These are phyloP conservation scores for Termitomyces sp. DNA, from an alignment of 768 basidiomycete species.

Conservation along the genomic window DNA sequence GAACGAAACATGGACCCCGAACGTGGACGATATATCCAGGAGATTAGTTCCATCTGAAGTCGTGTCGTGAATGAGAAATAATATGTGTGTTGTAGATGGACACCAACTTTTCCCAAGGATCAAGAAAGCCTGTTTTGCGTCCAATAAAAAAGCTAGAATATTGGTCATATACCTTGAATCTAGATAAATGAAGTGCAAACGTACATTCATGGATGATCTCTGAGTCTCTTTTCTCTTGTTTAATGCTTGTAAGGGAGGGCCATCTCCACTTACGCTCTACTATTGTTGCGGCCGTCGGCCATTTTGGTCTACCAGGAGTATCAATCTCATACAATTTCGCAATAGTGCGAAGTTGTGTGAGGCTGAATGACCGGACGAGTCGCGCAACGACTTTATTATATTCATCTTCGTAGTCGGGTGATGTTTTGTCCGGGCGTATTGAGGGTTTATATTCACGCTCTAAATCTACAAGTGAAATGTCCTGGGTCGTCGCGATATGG, in stretches of 20 bases:
- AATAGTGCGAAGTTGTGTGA: conserved; percentile 57
- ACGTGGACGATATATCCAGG: conserved; percentile 54
- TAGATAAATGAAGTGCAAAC: conserved; percentile 21
- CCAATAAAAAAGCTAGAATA: conserved; percentile 52
- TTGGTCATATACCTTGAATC: background rate
- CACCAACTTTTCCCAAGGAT: conserved; percentile 66
- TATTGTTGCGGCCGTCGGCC: conserved; percentile 45
- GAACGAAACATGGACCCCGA: conserved; percentile 63
- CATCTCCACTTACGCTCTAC: conserved; percentile 70
- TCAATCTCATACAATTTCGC: conserved; percentile 46
- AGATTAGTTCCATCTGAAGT: conserved; percentile 64
- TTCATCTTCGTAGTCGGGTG: conserved; percentile 46
- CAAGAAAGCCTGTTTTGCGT: conserved; percentile 61
- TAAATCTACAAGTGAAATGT: conserved; percentile 59
- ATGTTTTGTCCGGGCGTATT: conserved; percentile 29
- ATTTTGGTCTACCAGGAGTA: conserved; percentile 33
- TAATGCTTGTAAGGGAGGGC: conserved; percentile 56
- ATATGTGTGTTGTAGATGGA: background rate
- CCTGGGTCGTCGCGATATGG: conserved; percentile 43
- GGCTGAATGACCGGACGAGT: conserved; percentile 63
- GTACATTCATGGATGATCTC: conserved; percentile 47
- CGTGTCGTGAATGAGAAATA: background rate
- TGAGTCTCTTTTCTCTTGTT: conserved; percentile 49
- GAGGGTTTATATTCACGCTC: conserved; percentile 51
- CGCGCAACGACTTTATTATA: conserved; percentile 54